Conservation (phyloP, 176 grass and related monocot species). For the Musa schizocarpa region DNA sequence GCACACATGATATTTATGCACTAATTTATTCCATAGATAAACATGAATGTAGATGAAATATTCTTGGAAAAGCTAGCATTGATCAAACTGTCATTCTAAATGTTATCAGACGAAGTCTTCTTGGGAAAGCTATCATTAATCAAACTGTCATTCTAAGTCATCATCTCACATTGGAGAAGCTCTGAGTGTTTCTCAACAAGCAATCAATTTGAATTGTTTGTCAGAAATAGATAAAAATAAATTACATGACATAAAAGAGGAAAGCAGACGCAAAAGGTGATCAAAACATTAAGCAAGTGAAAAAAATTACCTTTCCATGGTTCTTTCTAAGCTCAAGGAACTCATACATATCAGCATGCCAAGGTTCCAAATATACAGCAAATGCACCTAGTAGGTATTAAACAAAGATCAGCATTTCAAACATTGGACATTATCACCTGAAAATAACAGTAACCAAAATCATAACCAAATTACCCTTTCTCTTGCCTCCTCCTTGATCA, state of each 20-base stretch:
- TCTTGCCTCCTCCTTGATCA: slow-evolving; percentile 96
- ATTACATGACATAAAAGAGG: neutral
- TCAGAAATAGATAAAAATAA: neutral
- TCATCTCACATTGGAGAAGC: too few relatives aligned
- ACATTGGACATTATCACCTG: neutral
- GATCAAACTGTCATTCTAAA: too few relatives aligned
- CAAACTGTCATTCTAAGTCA: too few relatives aligned
- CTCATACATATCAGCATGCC: slow-evolving; percentile 98
- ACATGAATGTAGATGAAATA: too few relatives aligned
- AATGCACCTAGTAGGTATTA: slow-evolving; percentile 55
- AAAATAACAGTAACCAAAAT: neutral
- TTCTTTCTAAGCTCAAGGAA: slow-evolving; percentile 96
- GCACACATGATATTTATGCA: too few relatives aligned
- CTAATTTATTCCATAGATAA: too few relatives aligned
- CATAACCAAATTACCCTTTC: slow-evolving; percentile 47
- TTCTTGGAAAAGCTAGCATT: too few relatives aligned
- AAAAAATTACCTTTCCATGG: slow-evolving; percentile 66
- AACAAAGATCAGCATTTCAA: neutral
- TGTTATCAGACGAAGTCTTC: too few relatives aligned
- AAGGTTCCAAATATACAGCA: slow-evolving; percentile 87
- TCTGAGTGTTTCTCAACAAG: neutral
- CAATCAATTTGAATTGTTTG: neutral
- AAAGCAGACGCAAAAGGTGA: too few relatives aligned
- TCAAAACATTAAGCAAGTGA: too few relatives aligned
- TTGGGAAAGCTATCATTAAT: too few relatives aligned